Base-by-base conservation (phyloP, 768 basidiomycete genomes). In the Pleurotus citrinopileatus region DNA sequence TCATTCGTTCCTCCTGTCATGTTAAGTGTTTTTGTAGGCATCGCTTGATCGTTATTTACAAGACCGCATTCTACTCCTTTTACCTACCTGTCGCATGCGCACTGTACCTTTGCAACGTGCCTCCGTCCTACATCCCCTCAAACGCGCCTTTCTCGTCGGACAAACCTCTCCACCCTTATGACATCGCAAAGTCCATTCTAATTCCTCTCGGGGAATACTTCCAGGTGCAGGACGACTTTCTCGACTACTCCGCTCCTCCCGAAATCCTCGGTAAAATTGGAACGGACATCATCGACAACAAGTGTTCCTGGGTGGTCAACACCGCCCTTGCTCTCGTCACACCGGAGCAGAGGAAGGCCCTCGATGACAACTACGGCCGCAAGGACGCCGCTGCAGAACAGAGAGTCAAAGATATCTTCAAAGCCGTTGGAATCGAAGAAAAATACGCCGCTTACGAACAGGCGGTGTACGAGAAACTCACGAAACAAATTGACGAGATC, bases 201-300 rank as follows among this genome's bases (percentile, higher is more conserved):
- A 73, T 98, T 52, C 91, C 91, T 3, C 80, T 98, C 54, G 96
- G 96, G 44, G 94, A 97, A 70, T 99, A 98, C 73, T 98, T 98
- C 85, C 96, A 99, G 72, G 80, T 96, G 55, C 96, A 99, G 71
- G 96, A 98, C 67, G 96, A 98, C 72, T 98, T 87, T 72, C 83
- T 98, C 62, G 97, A 99, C 70, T 97, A 84, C 67, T 86, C 89
- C 17, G 94, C 87, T 3, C 82, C 90, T 6, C 92, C 94, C 0
- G 94, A 94, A 70, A 80, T 89, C 61, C 89, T 98, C 48, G 96
- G 96, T 43, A 98, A 99, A 74, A 85, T 99, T 55, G 97, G 96
- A 19, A 98, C 96, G 13, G 97, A 98, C 68, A 99, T 99, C 63
- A 69, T 98, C 55, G 96, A 99, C 72, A 98, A 98, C 83, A 99